phyloP scores from a whole-genome alignment of 2,329 filamentous ascomycete species.

The Nothophaeocryptopus gaeumannii region DNA sequence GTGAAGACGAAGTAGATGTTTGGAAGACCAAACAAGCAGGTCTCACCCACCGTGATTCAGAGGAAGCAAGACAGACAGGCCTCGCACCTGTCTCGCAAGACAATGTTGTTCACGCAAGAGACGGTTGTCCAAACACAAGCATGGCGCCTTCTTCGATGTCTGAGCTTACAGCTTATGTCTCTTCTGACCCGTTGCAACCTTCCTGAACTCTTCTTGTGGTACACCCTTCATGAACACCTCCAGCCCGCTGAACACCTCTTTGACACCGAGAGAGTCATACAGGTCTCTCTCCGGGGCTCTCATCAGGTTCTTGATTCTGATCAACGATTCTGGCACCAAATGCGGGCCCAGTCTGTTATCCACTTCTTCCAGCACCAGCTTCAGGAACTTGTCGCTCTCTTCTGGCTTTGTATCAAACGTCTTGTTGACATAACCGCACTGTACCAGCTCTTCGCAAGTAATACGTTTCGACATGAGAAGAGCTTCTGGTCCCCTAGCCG shows the following conservation, averaged over 20 bases:
- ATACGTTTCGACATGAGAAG: conserved; percentile 86
- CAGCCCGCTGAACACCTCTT: conserved; percentile 82
- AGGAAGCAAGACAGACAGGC: too few species aligned
- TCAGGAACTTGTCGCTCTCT: conserved; percentile 67
- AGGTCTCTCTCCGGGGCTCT: conserved; percentile 67
- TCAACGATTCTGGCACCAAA: conserved; percentile 72
- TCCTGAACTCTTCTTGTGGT: conserved; percentile 84
- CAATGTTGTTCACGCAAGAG: not conserved
- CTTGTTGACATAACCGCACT: conserved; percentile 80
- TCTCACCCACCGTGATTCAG: too few species aligned
- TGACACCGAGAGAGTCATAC: conserved; percentile 73
- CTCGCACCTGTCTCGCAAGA: too few species aligned
- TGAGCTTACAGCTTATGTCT: conserved; percentile 74
- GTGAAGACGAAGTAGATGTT: too few species aligned
- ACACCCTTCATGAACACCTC: conserved; percentile 75
- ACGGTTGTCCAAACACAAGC: too few species aligned
- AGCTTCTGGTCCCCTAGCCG: conserved; percentile 83
- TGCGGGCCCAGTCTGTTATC: conserved; percentile 77
- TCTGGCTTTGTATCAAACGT: conserved; percentile 62
- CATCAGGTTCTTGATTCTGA: conserved; percentile 82
- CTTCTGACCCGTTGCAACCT: conserved; percentile 83
- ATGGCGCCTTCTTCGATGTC: too few species aligned
- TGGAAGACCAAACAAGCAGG: too few species aligned
- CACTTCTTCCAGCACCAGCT: conserved; percentile 72
- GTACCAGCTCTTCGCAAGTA: conserved; percentile 66